A percentile compares a stretch with the other conserved stretches of the same genome.
phyloP scores from a whole-genome alignment of 371 early-diverging fungal genomes.

The Mucor ambiguus region DNA sequence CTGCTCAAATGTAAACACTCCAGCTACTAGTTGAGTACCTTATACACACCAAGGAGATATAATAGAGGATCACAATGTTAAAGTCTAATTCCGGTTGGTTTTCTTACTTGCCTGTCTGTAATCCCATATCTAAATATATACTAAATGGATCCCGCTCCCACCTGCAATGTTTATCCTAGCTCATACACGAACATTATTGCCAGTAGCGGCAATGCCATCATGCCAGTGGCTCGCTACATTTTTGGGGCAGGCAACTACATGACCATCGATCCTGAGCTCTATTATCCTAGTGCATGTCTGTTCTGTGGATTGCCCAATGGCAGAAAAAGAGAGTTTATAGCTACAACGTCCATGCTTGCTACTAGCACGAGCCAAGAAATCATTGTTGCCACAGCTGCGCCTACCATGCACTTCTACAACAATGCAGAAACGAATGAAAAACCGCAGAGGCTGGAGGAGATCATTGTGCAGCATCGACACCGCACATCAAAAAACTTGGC shows the following conservation, averaged over 20 bases:
- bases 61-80: not conserved
- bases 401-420: not conserved
- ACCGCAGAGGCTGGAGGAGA: not conserved
- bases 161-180: not conserved
- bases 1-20: not conserved
- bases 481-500: not conserved
- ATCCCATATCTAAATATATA: not conserved
- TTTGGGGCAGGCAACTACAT: constrained; percentile 1
- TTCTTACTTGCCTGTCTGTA: not conserved
- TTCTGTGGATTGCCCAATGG: not conserved
- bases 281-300: constrained; percentile 2
- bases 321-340: not conserved
- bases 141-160: not conserved
- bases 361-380: not conserved
- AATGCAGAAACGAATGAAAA: not conserved
- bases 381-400: constrained; percentile 1
- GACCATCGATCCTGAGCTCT: not conserved
- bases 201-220: not conserved
- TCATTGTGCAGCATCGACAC: constrained; percentile 3
- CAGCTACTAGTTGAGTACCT: not conserved
- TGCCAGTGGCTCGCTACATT: not conserved
- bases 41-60: not conserved
- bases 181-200: not conserved
- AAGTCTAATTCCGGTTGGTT: not conserved
- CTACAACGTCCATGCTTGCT: not conserved